Evolutionary conservation across 345 rosid genomes (phyloP), one percentile per base, ranked within the genome.

Genomic region (Balakata baccata): DNA sequence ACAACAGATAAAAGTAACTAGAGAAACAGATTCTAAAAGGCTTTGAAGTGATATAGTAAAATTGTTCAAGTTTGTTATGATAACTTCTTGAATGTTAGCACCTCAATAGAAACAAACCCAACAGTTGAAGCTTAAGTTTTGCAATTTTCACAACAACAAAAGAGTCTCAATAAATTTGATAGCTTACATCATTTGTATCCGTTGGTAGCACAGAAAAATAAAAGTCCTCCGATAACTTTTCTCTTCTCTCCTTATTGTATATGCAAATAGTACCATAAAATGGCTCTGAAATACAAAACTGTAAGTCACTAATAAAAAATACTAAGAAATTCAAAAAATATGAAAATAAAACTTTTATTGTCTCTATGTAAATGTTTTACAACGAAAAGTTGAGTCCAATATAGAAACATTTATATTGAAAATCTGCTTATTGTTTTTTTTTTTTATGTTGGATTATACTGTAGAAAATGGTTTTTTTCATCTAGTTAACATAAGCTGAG

Each of bases 171-270:
- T 65, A 11, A 37, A 41, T 72, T 71, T 66, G 65, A 56, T 56
- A 72, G 75, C 93, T 87, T 92, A 91, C 99, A 81, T 91, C 98
- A 81, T 86, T 94, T 81, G 82, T 74, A 72, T 95, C 97, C 59
- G 92, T 80, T 38, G 97, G 97, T 49, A 71, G 69, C 60, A 84
- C 83, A 68, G 85, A 88, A 81, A 95, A 92, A 83, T 92, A 86
- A 81, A 89, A 89, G 75, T 95, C 93, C 82, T 95, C 99, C 0
- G 99, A 95, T 85, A 91, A 77, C 77, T 89, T 91, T 86, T 95
- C 99, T 81, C 89, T 89, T 86, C 97, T 92, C 84, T 95, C 99
- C 81, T 90, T 86, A 81, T 89, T 95, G 80, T 91, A 91, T 54
- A 90, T 78, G 76, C 97, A 88, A 79, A 95, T 91, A 52, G 98